Percentiles rank a stretch among this genome's conserved stretches.
These are phyloP conservation scores for Didymella glomerata DNA, from an alignment of 2,329 filamentous ascomycete genomes.

Conservation along the genomic window DNA sequence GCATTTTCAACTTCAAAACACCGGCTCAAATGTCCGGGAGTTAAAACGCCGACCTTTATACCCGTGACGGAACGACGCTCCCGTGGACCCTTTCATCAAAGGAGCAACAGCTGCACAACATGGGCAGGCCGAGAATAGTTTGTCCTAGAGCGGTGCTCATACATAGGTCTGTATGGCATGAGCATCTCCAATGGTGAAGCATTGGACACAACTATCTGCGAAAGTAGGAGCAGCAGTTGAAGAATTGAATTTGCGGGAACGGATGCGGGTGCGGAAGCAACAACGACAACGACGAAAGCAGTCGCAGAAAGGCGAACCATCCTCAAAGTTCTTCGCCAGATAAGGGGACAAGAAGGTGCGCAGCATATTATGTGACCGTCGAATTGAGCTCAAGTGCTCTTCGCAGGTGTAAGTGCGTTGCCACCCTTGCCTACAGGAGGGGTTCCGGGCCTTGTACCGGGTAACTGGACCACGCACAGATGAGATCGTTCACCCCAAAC, in stretches of 20 bases:
- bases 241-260: background rate
- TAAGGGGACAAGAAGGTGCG: background rate
- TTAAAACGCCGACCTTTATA: background rate
- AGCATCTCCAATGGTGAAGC: background rate
- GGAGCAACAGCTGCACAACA: background rate
- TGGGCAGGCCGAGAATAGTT: background rate
- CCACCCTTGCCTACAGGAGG: background rate
- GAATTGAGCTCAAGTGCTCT: too few relatives aligned
- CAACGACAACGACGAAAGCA: background rate
- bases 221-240: background rate
- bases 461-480: background rate
- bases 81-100: background rate
- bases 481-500: background rate
- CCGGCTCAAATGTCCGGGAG: background rate
- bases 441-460: background rate
- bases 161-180: background rate
- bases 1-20: background rate
- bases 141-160: background rate
- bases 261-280: background rate
- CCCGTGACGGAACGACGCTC: background rate
- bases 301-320: background rate
- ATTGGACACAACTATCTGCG: background rate
- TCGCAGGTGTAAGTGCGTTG: background rate
- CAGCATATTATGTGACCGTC: background rate
- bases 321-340: background rate